Evolutionary conservation across 1,284 basidiomycete genomes (phyloP).

Genomic region (Xerocomus amazonicus): DNA sequence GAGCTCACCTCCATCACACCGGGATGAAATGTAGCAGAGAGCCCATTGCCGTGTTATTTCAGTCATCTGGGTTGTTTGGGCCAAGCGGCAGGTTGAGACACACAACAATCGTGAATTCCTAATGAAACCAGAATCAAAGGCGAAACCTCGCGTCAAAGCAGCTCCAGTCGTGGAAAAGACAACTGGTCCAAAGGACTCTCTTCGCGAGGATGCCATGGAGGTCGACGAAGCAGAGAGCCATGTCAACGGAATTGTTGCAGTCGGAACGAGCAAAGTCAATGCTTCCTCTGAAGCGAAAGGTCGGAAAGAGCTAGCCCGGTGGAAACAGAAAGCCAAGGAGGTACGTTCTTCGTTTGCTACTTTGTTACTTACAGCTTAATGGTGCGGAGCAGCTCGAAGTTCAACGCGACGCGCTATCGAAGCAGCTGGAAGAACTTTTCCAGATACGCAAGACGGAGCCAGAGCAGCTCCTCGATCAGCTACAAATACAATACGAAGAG

Average conservation of each 20-base stretch:
- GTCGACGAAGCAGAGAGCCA: constrained; percentile 5
- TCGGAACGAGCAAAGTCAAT: constrained; percentile 13
- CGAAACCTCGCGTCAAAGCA: constrained; percentile 19
- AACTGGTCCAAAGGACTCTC: constrained; percentile 5
- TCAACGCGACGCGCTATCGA: constrained; percentile 47
- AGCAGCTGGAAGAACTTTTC: constrained; percentile 55
- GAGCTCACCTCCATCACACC: no score
- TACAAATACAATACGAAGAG: constrained; percentile 47
- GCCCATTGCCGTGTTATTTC: no score
- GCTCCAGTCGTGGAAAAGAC: constrained; percentile 8
- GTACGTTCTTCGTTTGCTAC: constrained; percentile 11
- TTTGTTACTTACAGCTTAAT: neutral
- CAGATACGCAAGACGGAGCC: constrained; percentile 58
- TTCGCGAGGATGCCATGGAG: constrained; percentile 19
- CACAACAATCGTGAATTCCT: neutral
- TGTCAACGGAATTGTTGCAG: constrained; percentile 1
- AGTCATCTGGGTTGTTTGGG: no score
- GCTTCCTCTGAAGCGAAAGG: constrained; percentile 11
- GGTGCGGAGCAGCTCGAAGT: constrained; percentile 35
- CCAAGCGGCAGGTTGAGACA: no score
- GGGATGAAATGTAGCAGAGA: no score
- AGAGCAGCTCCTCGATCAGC: constrained; percentile 49
- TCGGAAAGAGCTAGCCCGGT: constrained; percentile 29
- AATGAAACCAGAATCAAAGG: constrained; percentile 12
- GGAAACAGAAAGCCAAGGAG: constrained; percentile 31